Base-by-base conservation (phyloP, 1,284 basidiomycete species). In the Boletus austroedulis region DNA sequence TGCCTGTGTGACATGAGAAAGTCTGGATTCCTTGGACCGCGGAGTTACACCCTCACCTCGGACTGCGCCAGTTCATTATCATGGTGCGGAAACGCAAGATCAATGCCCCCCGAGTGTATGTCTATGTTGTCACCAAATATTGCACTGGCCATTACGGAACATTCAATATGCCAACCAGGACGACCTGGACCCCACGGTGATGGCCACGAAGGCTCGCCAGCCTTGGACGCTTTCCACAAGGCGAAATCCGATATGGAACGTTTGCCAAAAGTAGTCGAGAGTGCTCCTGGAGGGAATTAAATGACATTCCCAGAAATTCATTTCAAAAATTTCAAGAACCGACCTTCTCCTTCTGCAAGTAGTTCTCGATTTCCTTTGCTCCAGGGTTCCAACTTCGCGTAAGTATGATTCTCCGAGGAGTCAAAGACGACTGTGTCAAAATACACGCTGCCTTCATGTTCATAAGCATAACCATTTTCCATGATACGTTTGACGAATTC, bases 141-240 rank as follows among this genome's bases (percentile, higher is more conserved):
- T 40, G 90, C 95, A 58, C 87, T 92, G 17, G 95, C 96, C 97
- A 99, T 99, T 47, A 98, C 97, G 12, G 94, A 96, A 78, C 97
- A 99, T 74, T 99, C 97, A 59, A 99, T 99, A 73, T 99, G 97
- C 97, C 97, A 99, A 12, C 97, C 97, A 1, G 97, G 97, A 56
- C 97, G 84, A n/a, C 97, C 97, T 40, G 82, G 80, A 29, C 97
- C 97, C 97, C 97, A 99, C 8, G 94, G 90, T 11, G 95, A 98
- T 0, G 89, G 85, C 97, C 97, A 99, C 4, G 89, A 89, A 2
- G 97, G 97, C 75, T 99, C 97, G n/a, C 97, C 97, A 2, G 94
- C 87, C 76, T 97, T 98, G 32, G 94, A 94, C 4, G 92, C 87
- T 77, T 99, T 99, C 97, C 97, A 99, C 15, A 99, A 79, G 8